phyloP scores from a whole-genome alignment of 306 rosid species.

The Fragaria nilgerrensis region DNA sequence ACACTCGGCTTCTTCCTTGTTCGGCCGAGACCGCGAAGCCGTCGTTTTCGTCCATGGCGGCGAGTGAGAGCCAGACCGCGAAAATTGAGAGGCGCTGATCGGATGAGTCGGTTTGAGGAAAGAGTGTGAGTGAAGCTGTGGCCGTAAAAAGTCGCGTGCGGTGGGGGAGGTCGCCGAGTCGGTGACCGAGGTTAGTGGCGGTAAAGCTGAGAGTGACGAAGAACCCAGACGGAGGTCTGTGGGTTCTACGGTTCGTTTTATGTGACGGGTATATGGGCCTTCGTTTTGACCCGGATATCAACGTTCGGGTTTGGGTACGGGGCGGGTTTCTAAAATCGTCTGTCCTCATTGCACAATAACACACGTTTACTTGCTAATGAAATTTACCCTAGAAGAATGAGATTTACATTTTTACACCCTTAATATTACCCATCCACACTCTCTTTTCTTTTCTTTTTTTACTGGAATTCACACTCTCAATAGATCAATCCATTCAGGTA shows the following conservation, averaged over 20 bases:
- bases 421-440: too few species aligned
- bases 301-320: neutral
- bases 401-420: too few species aligned
- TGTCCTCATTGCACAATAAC: too few species aligned
- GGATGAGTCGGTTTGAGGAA: too few species aligned
- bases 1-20: slow-evolving; percentile 36
- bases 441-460: too few species aligned
- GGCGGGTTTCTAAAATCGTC: too few species aligned
- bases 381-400: too few species aligned
- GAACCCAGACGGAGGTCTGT: neutral
- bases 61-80: neutral
- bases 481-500: too few species aligned
- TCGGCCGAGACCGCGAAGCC: neutral
- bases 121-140: neutral
- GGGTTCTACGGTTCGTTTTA: neutral
- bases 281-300: neutral
- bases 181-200: neutral
- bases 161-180: neutral
- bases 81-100: neutral
- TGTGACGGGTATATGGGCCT: neutral
- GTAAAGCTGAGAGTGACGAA: neutral
- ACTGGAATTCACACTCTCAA: too few species aligned
- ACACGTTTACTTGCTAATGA: too few species aligned
- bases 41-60: slow-evolving; percentile 41
- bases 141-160: neutral